phyloP scores from a whole-genome alignment of 2,329 filamentous ascomycete species.

The Acarospora socialis region DNA sequence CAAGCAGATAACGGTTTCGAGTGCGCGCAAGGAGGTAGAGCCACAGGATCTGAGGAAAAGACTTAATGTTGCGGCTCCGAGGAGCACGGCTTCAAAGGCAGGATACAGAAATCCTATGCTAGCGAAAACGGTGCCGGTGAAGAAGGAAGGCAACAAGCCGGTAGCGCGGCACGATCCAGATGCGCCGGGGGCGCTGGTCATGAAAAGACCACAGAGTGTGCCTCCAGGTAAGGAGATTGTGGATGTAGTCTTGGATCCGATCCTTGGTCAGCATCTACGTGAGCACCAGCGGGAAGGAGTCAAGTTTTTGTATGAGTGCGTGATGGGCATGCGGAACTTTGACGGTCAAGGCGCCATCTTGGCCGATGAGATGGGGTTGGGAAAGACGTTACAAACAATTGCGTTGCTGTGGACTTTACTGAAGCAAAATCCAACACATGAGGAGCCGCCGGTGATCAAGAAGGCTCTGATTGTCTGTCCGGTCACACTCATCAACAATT shows the following conservation, averaged over 20 bases:
- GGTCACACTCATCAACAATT: conserved; percentile 57
- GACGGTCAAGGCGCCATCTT: conserved; percentile 56
- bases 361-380: conserved; percentile 63
- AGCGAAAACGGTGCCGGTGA: conserved; percentile 35
- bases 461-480: conserved; percentile 62
- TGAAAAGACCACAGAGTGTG: conserved; percentile 44
- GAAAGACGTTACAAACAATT: conserved; percentile 62
- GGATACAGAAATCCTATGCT: conserved; percentile 50
- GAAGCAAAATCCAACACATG: conserved; percentile 55
- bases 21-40: conserved; percentile 14
- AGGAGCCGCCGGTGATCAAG: conserved; percentile 45
- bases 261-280: conserved; percentile 47
- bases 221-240: conserved; percentile 51
- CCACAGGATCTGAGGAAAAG: conserved; percentile 24
- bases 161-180: conserved; percentile 52
- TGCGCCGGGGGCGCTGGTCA: conserved; percentile 46
- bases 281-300: conserved; percentile 58
- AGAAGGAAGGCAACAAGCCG: conserved; percentile 33
- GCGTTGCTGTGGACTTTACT: conserved; percentile 56
- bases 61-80: conserved; percentile 24
- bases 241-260: conserved; percentile 58
- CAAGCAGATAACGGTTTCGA: too few species aligned
- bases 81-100: conserved; percentile 27
- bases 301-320: conserved; percentile 58
- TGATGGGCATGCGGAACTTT: conserved; percentile 55